These are phyloP conservation scores for Phytophthora europaea DNA, from an alignment of 352 stramenopile genomes.

Conservation along the genomic window DNA sequence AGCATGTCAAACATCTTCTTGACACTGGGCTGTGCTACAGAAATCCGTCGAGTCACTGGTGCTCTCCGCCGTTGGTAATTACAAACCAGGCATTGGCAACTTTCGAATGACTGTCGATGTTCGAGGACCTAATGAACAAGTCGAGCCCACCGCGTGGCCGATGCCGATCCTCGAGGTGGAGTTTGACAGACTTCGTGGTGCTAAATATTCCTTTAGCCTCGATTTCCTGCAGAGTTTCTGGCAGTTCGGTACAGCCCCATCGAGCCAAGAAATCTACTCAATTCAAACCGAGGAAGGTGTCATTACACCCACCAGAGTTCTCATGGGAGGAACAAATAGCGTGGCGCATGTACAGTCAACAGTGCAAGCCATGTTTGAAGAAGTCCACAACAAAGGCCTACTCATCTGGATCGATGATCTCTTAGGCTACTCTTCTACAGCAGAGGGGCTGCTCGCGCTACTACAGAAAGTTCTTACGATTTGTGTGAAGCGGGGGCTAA, in stretches of 20 bases:
- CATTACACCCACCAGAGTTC: constrained; percentile 8
- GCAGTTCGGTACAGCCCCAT: constrained; percentile 8
- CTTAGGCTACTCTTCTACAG: constrained; percentile 6
- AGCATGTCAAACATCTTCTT: neutral
- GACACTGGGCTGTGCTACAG: neutral
- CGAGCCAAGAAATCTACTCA: constrained; percentile 17
- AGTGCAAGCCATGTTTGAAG: constrained; percentile 18
- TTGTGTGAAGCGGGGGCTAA: constrained; percentile 8
- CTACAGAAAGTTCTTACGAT: constrained; percentile 5
- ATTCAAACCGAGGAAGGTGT: constrained; percentile 21
- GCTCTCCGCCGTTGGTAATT: constrained; percentile 1
- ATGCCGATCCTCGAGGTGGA: constrained; percentile 24
- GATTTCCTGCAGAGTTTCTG: constrained; percentile 20
- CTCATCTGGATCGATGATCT: constrained; percentile 24
- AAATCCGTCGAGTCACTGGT: neutral
- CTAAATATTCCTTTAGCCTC: constrained; percentile 15
- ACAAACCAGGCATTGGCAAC: neutral
- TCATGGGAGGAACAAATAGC: constrained; percentile 13
- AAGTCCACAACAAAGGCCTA: constrained; percentile 17
- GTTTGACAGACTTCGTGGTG: constrained; percentile 14
- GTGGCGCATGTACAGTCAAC: constrained; percentile 19
- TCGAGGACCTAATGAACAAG: constrained; percentile 8
- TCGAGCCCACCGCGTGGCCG: constrained; percentile 14
- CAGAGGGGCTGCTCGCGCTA: neutral
- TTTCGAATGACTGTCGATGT: constrained; percentile 27